phyloP scores from a whole-genome alignment of 2,329 filamentous ascomycete genomes.

The Kalaharituber pfeilii region DNA sequence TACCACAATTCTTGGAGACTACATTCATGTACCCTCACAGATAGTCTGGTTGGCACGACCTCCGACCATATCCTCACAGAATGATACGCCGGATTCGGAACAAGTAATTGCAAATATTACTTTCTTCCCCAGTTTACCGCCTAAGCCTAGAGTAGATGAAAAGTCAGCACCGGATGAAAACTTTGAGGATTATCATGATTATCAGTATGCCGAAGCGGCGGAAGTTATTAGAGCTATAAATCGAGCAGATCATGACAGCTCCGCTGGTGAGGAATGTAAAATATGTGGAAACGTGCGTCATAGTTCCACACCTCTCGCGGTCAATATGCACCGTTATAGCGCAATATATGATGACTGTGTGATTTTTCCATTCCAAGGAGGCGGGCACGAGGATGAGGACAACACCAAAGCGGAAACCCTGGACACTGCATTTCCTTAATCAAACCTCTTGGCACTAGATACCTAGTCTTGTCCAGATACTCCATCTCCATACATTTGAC shows the following conservation, averaged over 20 bases:
- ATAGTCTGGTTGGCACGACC: too few species aligned
- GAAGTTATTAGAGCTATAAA: not conserved
- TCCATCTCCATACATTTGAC: too few species aligned
- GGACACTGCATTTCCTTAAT: too few species aligned
- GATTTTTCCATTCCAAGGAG: conserved; percentile 9
- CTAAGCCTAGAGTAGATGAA: not conserved
- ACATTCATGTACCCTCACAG: not conserved
- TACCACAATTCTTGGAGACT: not conserved
- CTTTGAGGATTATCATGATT: not conserved
- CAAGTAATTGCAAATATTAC: conserved; percentile 1
- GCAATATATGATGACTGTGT: conserved; percentile 18
- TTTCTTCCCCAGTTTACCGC: not conserved
- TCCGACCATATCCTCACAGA: too few species aligned
- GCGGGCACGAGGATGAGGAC: conserved; percentile 8
- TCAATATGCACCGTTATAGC: conserved; percentile 4
- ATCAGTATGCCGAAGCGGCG: not conserved
- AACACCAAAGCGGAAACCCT: too few species aligned
- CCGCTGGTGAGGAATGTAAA: not conserved
- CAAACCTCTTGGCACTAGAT: too few species aligned
- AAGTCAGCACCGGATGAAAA: too few species aligned
- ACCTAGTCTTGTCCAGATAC: too few species aligned
- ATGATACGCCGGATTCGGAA: not conserved
- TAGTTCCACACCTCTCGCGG: not conserved
- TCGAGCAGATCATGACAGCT: not conserved
- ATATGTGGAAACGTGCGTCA: too few species aligned